Base-by-base conservation (phyloP, 345 rosid species). In the Moricandia moricandioides region DNA sequence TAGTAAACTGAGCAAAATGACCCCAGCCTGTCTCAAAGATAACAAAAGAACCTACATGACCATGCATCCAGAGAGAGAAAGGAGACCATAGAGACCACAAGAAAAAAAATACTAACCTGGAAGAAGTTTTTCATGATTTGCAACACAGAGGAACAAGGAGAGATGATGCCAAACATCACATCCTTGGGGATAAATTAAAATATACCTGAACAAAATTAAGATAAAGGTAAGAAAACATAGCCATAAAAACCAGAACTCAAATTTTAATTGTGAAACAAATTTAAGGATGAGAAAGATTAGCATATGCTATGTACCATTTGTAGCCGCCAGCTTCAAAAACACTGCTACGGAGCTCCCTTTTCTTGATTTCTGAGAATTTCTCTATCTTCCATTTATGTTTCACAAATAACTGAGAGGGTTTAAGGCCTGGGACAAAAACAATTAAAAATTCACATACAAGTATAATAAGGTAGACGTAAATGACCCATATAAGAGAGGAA, bases 1-100 rank as follows among this genome's bases (percentile, higher is more conserved):
- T 95, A n/a, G 99, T 92, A 67, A 95, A 95, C 85, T 95, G 99
- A 27, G 99, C 99, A 77, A 95, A 95, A 82, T 95, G 99, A 83
- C 98, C 88, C 99, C 99, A 95, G 52, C 99, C 99, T 95, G 82
- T 69, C 62, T 62, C 84, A 69, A 51, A 67, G 67, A 73, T 24
- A 67, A 18, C 62, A 76, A 64, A 24, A 52, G 30, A 69, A 62
- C 55, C 5, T 31, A 54, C 29, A 18, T 76, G 35, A 77, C 27
- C n/a, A 72, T 21, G 59, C 68, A 6, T 59, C 47, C 58, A 74
- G 14, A 56, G 24, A 68, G 68, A 68, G 10, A 54, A 55, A 17
- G 33, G 37, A 7, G 35, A n/a, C 10, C 31, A 40, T 26, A 33
- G 74, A 47, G 66, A 66, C 35, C 52, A 31, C 10, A 73, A 31